Evolutionary conservation across 163 green algal genomes (phyloP).

Genomic region (Prototheca cutis): DNA sequence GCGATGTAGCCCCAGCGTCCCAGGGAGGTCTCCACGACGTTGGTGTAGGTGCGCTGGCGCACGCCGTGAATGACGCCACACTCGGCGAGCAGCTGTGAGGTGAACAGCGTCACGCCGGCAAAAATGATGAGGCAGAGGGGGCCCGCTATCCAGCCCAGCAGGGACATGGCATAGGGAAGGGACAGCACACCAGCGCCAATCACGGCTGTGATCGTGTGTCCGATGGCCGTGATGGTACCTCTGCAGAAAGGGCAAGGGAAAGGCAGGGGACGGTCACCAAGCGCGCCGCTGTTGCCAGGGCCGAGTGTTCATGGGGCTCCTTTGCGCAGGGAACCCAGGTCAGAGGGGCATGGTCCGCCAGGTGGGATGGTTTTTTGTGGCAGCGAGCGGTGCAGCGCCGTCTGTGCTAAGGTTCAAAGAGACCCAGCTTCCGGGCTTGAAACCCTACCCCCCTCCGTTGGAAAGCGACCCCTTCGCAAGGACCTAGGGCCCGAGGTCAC

Average conservation of each 20-base stretch:
- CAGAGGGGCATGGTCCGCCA: not conserved
- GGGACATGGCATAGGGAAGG: slow-evolving; percentile 11
- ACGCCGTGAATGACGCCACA: slow-evolving; percentile 17
- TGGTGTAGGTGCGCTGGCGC: slow-evolving; percentile 28
- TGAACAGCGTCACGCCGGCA: slow-evolving; percentile 29
- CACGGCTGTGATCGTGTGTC: slow-evolving; percentile 12
- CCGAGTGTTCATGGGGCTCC: no score
- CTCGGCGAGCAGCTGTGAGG: slow-evolving; percentile 29
- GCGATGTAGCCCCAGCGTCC: not conserved
- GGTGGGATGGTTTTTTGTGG: not conserved
- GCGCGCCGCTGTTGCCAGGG: not conserved
- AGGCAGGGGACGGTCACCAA: not conserved
- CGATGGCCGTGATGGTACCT: not conserved
- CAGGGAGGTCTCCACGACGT: slow-evolving; percentile 1
- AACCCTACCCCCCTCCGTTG: no score
- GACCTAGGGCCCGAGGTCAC: no score
- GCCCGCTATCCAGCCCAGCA: slow-evolving; percentile 16
- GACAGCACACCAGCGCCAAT: slow-evolving; percentile 17
- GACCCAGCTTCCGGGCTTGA: no score
- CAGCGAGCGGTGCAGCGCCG: no score
- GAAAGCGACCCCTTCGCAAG: no score
- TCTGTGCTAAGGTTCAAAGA: no score
- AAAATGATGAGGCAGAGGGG: slow-evolving; percentile 27
- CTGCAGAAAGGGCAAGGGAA: not conserved
- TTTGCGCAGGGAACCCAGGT: not conserved